Evolutionary conservation across 2,329 filamentous ascomycete species (phyloP), one percentile per base, ranked within the genome.

Genomic region (Hypoxylon sp.): DNA sequence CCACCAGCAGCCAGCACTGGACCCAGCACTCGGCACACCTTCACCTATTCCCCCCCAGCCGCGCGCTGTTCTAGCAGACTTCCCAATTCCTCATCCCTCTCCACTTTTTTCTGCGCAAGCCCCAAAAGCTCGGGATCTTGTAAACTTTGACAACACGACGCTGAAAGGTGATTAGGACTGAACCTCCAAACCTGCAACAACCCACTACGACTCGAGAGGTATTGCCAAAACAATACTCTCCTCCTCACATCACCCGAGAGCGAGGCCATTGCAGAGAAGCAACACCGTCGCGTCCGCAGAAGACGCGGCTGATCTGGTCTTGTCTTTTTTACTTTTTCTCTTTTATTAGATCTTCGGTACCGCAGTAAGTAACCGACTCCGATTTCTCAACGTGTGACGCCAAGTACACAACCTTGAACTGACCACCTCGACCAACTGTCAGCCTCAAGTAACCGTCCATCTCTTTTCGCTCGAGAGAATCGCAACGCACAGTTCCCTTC

Each of bases 111-210:
- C 59, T 63, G 70, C 67, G 65, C 69, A 71, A 69, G 65, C 68
- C 68, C 74, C 73, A 72, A 72, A 71, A 73, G 68, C 70, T 73
- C 53, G 71, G 72, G 68, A 72, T 58, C 68, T 66, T 68, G 69
- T 73, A 73, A 72, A 71, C 73, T 73, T 76, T 75, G 69, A 73
- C 75, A 74, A 72, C 72, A 74, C 71, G 60, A 67, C 68, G 65
- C 68, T 68, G 70, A 69, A 62, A 60, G 53, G 42, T 35, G 51
- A 24, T 53, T 62, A 63, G 47, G 27, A 66, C 39, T 57, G 29
- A 57, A 68, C 60, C 50, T 68, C 55, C 51, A 57, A 44, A 54
- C 37, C 42, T 60, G 47, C 63, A 60, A 56, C 63, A 63, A 64
- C 59, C 55, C 55, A 50, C 63, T 27, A 50, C 37, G 11, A 32